Conservation (phyloP, 2,329 filamentous ascomycete species). For the Zopfia rhizophila region DNA sequence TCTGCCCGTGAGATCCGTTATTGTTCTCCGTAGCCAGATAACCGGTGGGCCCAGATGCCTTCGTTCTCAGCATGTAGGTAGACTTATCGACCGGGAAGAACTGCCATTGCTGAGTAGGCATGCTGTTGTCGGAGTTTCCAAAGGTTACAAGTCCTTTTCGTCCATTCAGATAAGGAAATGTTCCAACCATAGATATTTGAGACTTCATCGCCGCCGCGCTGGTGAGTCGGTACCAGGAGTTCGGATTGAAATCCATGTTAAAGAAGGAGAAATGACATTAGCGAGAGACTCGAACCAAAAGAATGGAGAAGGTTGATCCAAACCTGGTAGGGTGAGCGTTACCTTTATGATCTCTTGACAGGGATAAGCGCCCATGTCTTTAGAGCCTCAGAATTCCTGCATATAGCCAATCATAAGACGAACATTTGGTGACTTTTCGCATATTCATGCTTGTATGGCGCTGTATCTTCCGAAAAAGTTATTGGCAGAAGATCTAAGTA, state of each 20-base stretch:
- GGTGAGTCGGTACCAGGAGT: conserved; percentile 16
- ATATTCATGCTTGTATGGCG: too few relatives aligned
- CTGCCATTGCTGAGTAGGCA: conserved; percentile 19
- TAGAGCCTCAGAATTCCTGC: too few relatives aligned
- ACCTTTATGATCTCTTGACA: too few relatives aligned
- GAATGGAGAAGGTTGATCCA: conserved; percentile 11
- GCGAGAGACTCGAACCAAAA: not conserved
- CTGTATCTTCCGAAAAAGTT: too few relatives aligned
- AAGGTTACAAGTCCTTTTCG: conserved; percentile 2
- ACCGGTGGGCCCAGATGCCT: conserved; percentile 18
- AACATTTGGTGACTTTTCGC: too few relatives aligned
- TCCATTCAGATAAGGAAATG: conserved; percentile 7
- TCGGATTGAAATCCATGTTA: conserved; percentile 15
- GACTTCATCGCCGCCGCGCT: conserved; percentile 6
- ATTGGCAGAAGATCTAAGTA: too few relatives aligned
- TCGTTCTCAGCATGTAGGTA: conserved; percentile 20
- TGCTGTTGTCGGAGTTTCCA: conserved; percentile 7
- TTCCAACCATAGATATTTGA: conserved; percentile 7
- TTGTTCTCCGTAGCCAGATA: conserved; percentile 6
- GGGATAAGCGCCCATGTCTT: too few relatives aligned
- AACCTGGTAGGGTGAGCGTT: too few relatives aligned
- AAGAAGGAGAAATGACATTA: not conserved
- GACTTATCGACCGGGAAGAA: conserved; percentile 12
- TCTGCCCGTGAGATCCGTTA: not conserved
- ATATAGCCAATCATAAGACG: too few relatives aligned